These are phyloP conservation scores for Carex scoparia DNA, from an alignment of 176 grass and related monocot species.

Conservation along the genomic window DNA sequence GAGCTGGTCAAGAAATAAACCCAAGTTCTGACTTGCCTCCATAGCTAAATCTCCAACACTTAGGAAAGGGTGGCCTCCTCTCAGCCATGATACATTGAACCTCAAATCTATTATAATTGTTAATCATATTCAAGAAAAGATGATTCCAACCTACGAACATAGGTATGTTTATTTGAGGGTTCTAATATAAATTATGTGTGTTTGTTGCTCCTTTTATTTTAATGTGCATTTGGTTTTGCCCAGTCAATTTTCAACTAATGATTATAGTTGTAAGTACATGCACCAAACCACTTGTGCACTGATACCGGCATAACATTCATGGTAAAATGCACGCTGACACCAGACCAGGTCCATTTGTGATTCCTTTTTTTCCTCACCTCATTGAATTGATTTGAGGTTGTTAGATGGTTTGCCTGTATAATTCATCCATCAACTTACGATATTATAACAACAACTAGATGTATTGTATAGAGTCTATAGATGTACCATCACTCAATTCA, in stretches of 20 bases:
- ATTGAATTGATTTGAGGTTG: background rate
- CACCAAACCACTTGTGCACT: background rate
- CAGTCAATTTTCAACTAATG: background rate
- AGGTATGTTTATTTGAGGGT: background rate
- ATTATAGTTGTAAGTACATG: background rate
- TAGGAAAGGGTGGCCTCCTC: constrained; percentile 84
- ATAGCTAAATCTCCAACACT: constrained; percentile 73
- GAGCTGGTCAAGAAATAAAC: constrained; percentile 85
- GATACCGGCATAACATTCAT: constrained; percentile 1
- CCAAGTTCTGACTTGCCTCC: constrained; percentile 89
- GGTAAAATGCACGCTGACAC: background rate
- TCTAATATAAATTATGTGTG: background rate
- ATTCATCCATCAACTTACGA: background rate
- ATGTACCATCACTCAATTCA: constrained; percentile 48
- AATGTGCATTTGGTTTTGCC: background rate
- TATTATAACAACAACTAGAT: background rate
- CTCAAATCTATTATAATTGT: constrained; percentile 40
- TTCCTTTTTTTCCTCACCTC: background rate
- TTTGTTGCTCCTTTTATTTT: background rate
- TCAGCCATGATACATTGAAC: constrained; percentile 93
- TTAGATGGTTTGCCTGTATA: background rate
- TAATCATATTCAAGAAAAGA: constrained; percentile 23
- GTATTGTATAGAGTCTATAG: background rate
- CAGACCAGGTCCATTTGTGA: background rate
- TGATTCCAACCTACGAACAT: constrained; percentile 2